These are phyloP conservation scores for Leccinellum albellum DNA, from an alignment of 768 basidiomycete species.

Conservation along the genomic window DNA sequence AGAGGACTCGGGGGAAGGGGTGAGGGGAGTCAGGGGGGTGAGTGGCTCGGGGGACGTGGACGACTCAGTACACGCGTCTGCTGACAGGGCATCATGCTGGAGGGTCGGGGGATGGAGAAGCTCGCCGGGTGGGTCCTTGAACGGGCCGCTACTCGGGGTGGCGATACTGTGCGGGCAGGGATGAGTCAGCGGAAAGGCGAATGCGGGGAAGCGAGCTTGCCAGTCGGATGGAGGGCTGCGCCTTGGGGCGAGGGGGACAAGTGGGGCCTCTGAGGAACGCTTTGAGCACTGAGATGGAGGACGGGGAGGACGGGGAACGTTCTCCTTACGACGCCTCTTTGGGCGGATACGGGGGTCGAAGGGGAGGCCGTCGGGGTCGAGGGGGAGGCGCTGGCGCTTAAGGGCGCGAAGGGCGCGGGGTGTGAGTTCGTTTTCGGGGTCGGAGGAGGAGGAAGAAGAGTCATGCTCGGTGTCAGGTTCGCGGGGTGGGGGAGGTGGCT, in stretches of 20 bases:
- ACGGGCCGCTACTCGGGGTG: slow-evolving; percentile 2
- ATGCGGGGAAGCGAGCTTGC: background rate
- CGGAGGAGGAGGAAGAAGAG: slow-evolving; percentile 17
- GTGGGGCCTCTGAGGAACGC: slow-evolving; percentile 13
- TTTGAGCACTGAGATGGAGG: background rate
- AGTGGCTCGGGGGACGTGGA: slow-evolving; percentile 12
- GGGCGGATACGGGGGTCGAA: slow-evolving; percentile 11
- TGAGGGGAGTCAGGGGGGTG: slow-evolving; percentile 21
- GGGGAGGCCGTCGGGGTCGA: slow-evolving; percentile 29
- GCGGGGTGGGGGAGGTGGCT: background rate
- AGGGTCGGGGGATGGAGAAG: background rate
- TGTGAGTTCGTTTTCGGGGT: slow-evolving; percentile 31
- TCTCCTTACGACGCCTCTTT: slow-evolving; percentile 25
- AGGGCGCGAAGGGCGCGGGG: slow-evolving; percentile 34
- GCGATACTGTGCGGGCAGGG: slow-evolving; percentile 1
- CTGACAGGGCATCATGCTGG: background rate
- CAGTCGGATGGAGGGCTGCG: background rate
- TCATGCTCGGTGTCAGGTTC: slow-evolving; percentile 20
- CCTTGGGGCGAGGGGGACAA: slow-evolving; percentile 6
- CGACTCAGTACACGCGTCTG: background rate
- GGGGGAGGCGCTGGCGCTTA: slow-evolving; percentile 31
- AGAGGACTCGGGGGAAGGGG: slow-evolving; percentile 20
- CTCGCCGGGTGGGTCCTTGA: background rate
- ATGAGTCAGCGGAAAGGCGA: background rate
- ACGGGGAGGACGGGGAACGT: background rate